Conservation (phyloP, 2,329 filamentous ascomycete genomes). For the Escovopsis weberi region DNA sequence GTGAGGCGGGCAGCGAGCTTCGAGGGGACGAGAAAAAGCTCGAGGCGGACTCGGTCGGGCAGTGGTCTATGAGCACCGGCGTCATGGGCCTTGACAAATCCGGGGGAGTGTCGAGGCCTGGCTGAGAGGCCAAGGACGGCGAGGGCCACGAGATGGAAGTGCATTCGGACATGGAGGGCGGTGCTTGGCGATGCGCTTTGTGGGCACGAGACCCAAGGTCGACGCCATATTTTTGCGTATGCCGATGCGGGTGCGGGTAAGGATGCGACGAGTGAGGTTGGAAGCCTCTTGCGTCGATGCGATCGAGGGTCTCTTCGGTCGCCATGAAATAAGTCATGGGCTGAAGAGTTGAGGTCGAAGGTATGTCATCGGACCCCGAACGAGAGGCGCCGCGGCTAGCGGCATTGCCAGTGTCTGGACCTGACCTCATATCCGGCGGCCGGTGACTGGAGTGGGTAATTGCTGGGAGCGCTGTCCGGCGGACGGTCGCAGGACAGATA, state of each 20-base stretch:
- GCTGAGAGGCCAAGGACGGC: conserved; percentile 3
- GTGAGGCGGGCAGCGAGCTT: conserved; percentile 33
- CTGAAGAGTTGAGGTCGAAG: conserved; percentile 8
- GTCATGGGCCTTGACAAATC: conserved; percentile 14
- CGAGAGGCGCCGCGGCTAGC: conserved; percentile 2
- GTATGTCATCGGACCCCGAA: conserved; percentile 6
- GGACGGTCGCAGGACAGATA: too few species aligned
- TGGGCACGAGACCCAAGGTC: background rate
- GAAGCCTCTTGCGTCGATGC: conserved; percentile 7
- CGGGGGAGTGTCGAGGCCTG: conserved; percentile 5
- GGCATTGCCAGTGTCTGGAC: conserved; percentile 6
- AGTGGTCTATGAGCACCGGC: conserved; percentile 13
- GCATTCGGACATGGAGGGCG: conserved; percentile 3
- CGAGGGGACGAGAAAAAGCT: conserved; percentile 38
- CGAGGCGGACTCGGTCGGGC: conserved; percentile 18
- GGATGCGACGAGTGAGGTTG: background rate
- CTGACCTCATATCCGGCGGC: conserved; percentile 8
- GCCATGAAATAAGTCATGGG: conserved; percentile 22
- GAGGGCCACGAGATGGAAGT: conserved; percentile 5
- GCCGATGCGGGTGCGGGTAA: background rate
- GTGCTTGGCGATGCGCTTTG: conserved; percentile 2
- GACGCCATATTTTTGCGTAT: background rate
- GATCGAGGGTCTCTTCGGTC: conserved; percentile 19
- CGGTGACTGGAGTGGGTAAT: background rate
- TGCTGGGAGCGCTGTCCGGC: background rate